These are phyloP conservation scores for Paecilomyces dactylethromorphus DNA, from an alignment of 2,329 filamentous ascomycete genomes.

Conservation along the genomic window DNA sequence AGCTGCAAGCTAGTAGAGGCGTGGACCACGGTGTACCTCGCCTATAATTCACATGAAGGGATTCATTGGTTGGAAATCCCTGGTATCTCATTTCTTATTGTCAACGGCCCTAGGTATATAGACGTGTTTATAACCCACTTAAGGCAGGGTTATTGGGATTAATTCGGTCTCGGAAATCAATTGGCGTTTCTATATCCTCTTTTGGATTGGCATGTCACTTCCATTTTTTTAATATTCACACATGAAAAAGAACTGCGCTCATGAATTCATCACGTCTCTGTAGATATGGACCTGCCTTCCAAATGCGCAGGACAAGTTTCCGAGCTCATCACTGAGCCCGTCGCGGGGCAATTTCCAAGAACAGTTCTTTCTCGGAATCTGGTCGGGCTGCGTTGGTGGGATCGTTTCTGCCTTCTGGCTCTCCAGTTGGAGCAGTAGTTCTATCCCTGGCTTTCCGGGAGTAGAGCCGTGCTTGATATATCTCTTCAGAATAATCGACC, in stretches of 20 bases:
- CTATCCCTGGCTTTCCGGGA: too few relatives aligned
- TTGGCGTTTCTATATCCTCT: background rate
- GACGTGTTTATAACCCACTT: background rate
- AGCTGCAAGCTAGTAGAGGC: background rate
- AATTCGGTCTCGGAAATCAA: background rate
- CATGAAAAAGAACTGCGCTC: background rate
- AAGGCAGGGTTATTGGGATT: background rate
- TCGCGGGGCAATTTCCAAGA: background rate
- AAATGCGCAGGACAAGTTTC: background rate
- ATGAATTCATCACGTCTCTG: background rate
- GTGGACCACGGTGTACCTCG: too few relatives aligned
- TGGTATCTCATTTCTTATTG: background rate
- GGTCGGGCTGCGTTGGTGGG: background rate
- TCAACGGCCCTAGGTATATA: background rate
- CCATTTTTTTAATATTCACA: background rate
- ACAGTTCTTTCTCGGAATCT: background rate
- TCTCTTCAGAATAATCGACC: background rate
- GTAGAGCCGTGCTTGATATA: background rate
- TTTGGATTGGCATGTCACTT: background rate
- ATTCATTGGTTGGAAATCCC: background rate
- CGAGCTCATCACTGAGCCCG: background rate
- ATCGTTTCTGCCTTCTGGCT: too few relatives aligned
- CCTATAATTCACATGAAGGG: background rate
- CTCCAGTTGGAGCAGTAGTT: too few relatives aligned
- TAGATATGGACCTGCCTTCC: background rate